Base-by-base conservation (phyloP, 805 yeast species). In the Schwanniomyces polymorphus region DNA sequence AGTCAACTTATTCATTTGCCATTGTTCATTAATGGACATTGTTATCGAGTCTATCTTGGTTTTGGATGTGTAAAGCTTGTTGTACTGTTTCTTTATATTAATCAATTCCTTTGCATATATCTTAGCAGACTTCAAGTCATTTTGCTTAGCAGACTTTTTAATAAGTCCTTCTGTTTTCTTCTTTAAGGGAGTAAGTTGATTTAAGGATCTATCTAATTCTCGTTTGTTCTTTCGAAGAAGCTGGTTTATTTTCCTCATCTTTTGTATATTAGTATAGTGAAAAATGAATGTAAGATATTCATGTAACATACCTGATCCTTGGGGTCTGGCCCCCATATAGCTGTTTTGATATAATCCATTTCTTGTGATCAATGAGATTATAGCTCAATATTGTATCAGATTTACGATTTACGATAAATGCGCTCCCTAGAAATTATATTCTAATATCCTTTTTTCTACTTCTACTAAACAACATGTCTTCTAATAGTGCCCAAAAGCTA, bases 241-340 rank as follows among this genome's bases (percentile, higher is more conserved):
- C 33, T 81, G 74, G 59, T 88, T 91, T 56, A 96, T 88, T 55
- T 82, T 86, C 46, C 94, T 71, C 76, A 81, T 83, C 81, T 71
- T 49, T 1, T 16, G 46, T 48, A 46, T 12, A 29, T 38, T 38
- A 38, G 31, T 25, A 25, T 26, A 5, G 12, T 6, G 10, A 11
- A 9, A 7, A 38, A 38, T 6, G 3, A 14, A 12, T 12, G 12
- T n/a, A 26, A 6, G 14, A 12, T 14, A 43, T 21, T 31, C 12
- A 29, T 16, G 7, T 14, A 10, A 72, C 80, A 42, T 65, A 77
- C 84, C 59, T 86, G 96, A 59, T 89, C 98, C 59, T 86, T 85
- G 37, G 97, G 97, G 61, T 91, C 97, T 0, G 98, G 97, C 0
- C 99, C 99, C 86, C 95, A 92, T 33, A 92, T 85, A 4, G 91